phyloP scores from a whole-genome alignment of 306 rosid species.

The Prunus fruticosa region DNA sequence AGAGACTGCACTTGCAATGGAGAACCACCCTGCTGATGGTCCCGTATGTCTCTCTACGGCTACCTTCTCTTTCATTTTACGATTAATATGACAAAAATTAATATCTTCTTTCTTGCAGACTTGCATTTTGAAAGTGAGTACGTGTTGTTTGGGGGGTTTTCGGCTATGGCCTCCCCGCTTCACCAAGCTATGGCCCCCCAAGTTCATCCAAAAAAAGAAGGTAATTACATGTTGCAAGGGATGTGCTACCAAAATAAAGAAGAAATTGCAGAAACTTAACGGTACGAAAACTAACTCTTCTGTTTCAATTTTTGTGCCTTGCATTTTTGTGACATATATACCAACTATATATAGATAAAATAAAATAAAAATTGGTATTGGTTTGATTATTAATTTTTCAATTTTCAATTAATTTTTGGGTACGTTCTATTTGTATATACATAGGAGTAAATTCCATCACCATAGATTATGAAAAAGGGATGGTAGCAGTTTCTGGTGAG shows the following conservation, averaged over 20 bases:
- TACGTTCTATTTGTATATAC: background rate
- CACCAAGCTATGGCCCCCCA: background rate
- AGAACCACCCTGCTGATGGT: slow-evolving; percentile 10
- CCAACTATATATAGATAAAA: background rate
- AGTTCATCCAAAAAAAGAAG: background rate
- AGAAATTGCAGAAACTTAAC: background rate
- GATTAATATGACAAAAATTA: no score
- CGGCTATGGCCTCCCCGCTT: background rate
- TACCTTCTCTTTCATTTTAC: background rate
- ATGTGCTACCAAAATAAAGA: slow-evolving; percentile 3
- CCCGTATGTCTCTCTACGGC: background rate
- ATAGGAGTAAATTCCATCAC: background rate
- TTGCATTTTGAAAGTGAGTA: background rate
- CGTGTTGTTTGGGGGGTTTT: background rate
- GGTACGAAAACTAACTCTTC: background rate
- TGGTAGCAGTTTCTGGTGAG: background rate
- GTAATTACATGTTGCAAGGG: slow-evolving; percentile 2
- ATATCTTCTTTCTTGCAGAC: background rate
- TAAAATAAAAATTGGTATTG: background rate
- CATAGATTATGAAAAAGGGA: slow-evolving; percentile 2
- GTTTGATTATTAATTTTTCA: background rate
- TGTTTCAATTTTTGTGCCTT: no score
- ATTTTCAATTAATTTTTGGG: background rate
- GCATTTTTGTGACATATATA: no score
- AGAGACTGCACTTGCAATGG: background rate